Base-by-base conservation (phyloP, 148 eudicot genomes). In the Salicornia ramosissima region DNA sequence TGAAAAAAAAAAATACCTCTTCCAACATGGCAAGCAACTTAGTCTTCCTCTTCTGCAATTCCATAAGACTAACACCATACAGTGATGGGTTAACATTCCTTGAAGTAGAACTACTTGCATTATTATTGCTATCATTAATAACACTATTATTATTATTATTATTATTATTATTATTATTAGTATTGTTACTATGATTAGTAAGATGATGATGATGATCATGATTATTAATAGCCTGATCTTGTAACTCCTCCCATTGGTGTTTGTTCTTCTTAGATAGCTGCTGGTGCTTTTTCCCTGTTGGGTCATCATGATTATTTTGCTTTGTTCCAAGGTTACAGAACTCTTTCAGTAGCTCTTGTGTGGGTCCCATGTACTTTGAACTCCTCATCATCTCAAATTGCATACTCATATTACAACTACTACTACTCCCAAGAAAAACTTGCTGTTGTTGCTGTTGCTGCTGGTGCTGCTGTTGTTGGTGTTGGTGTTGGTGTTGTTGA, bases 21-120 rank as follows among this genome's bases (percentile, higher is more conserved):
- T 91, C 97, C 70, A 95, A 86, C 97, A 95, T 79, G 68, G 78
- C 82, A 71, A 95, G 81, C 59, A 95, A 76, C 75, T 83, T 95
- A 47, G 85, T 36, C 78, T 91, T 95, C 69, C 91, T 81, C 77
- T 82, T 89, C 64, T 95, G 99, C 79, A 91, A 68, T 13, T 95
- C 97, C 54, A 89, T 64, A 40, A 86, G 71, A 74, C 85, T 84
- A 80, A 92, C 83, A 40, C 76, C 84, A 75, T 67, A 75, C 53
- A 86, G 84, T 60, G 85, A 68, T 43, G 82, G 79, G 13, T 36
- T 50, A 12, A 56, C 63, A 71, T 72, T 73, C 64, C 81, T 79
- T 25, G 80, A 71, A 31, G 63, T 49, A 30, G 83, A 70, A 62
- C 70, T 62, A 50, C 71, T 75, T 12, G 71, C 75, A 64, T 64